These are phyloP conservation scores for Amphicarpaea edgeworthii DNA, from an alignment of 306 rosid genomes.

Conservation along the genomic window DNA sequence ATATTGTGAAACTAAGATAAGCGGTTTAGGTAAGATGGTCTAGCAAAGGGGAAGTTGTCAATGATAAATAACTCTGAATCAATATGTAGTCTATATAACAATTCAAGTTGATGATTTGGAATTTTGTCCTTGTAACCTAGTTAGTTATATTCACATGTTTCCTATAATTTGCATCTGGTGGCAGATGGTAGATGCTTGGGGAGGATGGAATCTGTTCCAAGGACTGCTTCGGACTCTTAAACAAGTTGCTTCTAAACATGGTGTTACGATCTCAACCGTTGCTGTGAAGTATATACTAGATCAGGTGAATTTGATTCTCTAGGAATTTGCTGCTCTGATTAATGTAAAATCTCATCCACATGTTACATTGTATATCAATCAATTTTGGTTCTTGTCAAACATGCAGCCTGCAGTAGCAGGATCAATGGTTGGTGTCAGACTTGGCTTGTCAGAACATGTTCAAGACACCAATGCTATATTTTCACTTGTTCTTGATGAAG, in stretches of 20 bases:
- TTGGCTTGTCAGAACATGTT: constrained; percentile 91
- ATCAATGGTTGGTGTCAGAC: constrained; percentile 96
- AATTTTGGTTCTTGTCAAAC: constrained; percentile 39
- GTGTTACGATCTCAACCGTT: constrained; percentile 81
- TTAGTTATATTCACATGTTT: constrained; percentile 27
- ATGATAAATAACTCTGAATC: constrained; percentile 15
- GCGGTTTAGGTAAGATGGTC: neutral
- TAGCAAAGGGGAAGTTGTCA: constrained; percentile 6
- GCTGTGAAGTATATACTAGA: constrained; percentile 84
- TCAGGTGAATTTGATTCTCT: constrained; percentile 62
- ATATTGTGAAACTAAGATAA: constrained; percentile 16
- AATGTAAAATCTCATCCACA: neutral
- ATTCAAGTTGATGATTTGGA: constrained; percentile 21
- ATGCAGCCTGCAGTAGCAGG: constrained; percentile 94
- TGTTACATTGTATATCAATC: constrained; percentile 6
- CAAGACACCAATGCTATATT: constrained; percentile 74
- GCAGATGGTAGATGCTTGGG: constrained; percentile 98
- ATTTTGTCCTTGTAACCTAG: constrained; percentile 16
- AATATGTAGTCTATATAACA: neutral
- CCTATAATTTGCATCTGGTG: constrained; percentile 32
- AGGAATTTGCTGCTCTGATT: neutral
- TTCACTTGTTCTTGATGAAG: constrained; percentile 89
- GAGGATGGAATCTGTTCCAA: constrained; percentile 93
- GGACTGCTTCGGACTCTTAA: constrained; percentile 84
- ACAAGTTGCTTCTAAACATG: constrained; percentile 79